Conservation (phyloP, 768 basidiomycete genomes). For the Boletus patriciae region DNA sequence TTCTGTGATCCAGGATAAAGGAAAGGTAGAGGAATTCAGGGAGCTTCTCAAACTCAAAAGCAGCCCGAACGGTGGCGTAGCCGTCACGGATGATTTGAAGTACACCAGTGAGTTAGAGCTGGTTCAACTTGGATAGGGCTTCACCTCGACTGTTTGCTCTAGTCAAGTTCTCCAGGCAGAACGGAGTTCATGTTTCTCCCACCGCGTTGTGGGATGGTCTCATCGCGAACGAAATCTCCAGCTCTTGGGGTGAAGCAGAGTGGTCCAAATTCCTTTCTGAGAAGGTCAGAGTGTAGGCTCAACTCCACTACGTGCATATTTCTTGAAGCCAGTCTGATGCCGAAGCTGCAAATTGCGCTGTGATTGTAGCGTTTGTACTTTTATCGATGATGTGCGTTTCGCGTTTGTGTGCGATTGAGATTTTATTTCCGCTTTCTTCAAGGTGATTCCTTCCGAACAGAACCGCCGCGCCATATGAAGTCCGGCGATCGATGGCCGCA, state of each 20-base stretch:
- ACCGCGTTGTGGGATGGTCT: slow-evolving; percentile 78
- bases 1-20: slow-evolving; percentile 46
- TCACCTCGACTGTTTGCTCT: background rate
- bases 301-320: background rate
- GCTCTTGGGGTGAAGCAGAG: slow-evolving; percentile 78
- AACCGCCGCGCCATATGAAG: background rate
- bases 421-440: background rate
- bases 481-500: background rate
- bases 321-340: background rate
- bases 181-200: slow-evolving; percentile 89
- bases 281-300: slow-evolving; percentile 46
- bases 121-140: background rate
- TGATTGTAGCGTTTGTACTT: background rate
- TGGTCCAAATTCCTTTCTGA: slow-evolving; percentile 74
- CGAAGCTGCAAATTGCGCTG: background rate
- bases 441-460: background rate
- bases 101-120: slow-evolving; percentile 64
- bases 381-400: background rate
- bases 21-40: slow-evolving; percentile 52
- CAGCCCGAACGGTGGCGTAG: slow-evolving; percentile 76
- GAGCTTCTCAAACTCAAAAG: slow-evolving; percentile 63
- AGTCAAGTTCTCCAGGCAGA: slow-evolving; percentile 93
- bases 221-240: slow-evolving; percentile 69
- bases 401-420: background rate
- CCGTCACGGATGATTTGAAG: slow-evolving; percentile 83